These are phyloP conservation scores for Trypanosoma brucei DNA, from an alignment of 208 protist genomes.

Conservation along the genomic window DNA sequence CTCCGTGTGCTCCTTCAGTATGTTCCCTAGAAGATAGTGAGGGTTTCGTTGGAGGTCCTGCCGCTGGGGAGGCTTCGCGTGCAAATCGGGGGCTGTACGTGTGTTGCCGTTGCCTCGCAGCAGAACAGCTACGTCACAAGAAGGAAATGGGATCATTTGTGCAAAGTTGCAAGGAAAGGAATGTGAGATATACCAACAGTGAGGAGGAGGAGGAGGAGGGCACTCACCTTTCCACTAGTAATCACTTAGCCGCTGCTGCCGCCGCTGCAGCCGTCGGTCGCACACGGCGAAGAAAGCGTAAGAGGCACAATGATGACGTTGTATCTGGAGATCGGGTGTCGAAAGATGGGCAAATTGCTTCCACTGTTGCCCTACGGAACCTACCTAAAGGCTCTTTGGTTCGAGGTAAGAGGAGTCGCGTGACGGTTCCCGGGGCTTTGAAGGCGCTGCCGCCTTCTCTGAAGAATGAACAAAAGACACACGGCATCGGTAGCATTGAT, in stretches of 20 bases:
- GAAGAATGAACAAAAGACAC: too few relatives aligned
- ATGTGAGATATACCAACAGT: not conserved
- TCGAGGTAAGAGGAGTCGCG: conserved; percentile 18
- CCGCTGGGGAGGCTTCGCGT: not conserved
- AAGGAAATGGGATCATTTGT: not conserved
- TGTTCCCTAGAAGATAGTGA: not conserved
- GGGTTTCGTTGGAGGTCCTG: not conserved
- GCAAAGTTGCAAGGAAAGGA: not conserved
- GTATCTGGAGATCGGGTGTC: not conserved
- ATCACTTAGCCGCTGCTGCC: not conserved
- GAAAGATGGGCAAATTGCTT: not conserved
- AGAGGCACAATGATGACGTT: not conserved
- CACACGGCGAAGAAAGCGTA: conserved; percentile 18
- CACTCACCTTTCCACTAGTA: not conserved
- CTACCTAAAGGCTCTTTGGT: conserved; percentile 23
- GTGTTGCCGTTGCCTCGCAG: conserved; percentile 16
- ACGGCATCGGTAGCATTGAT: too few relatives aligned
- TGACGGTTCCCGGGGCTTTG: not conserved
- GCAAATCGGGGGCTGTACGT: conserved; percentile 6
- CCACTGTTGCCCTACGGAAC: not conserved
- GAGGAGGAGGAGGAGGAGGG: not conserved
- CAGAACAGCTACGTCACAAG: not conserved
- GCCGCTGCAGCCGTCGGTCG: conserved; percentile 3
- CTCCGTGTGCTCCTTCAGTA: not conserved
- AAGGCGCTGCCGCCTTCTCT: too few relatives aligned